Base-by-base conservation (phyloP, 176 grass and related monocot species). In the Eragrostis curvula region DNA sequence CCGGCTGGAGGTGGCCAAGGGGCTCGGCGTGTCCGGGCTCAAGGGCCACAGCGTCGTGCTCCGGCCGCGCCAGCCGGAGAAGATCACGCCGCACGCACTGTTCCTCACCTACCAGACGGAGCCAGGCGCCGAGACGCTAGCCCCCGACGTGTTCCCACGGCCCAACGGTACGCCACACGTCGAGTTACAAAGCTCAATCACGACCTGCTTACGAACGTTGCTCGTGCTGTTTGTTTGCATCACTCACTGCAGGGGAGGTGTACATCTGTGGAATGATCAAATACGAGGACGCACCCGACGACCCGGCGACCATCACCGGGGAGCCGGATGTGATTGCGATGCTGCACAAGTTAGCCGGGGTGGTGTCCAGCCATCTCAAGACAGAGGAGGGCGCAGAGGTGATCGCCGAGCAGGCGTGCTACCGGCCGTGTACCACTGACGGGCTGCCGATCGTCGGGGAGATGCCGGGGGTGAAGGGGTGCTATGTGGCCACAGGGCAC, bases 1-100 rank as follows among this genome's bases (percentile, higher is more conserved):
- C 1, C 85, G 87, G 5, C 83, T 85, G 15, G 56, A 86, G 21
- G 21, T 90, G 18, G 71, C 93, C 25, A 79, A 87, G n/a, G 81
- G 85, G 73, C 91, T 95, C 78, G 79, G 76, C 78, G 85, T 98
- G 30, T 91, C 92, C 0, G 92, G 86, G 20, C 78, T 89, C 53
- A 98, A 98, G 81, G 96, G 79, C 48, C 96, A 95, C 70, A 95
- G 92, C 79, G 95, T 95, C 85, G 87, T 98, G 67, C 88, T 98
- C 70, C 74, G 71, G 12, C 96, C 90, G 16, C 84, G 66, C 23
- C 74, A 91, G 17, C 88, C 96, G 1, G 71, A 85, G 20, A 85
- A 46, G 42, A 90, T 98, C 67, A 98, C 96, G 45, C 92, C 92
- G 59, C 92, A 98, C 80, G 85, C 90, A 36, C 79, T 98, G 39